These are phyloP conservation scores for Pseudognaphalium luteoalbum DNA, from an alignment of 129 eudicot genomes.

Conservation along the genomic window DNA sequence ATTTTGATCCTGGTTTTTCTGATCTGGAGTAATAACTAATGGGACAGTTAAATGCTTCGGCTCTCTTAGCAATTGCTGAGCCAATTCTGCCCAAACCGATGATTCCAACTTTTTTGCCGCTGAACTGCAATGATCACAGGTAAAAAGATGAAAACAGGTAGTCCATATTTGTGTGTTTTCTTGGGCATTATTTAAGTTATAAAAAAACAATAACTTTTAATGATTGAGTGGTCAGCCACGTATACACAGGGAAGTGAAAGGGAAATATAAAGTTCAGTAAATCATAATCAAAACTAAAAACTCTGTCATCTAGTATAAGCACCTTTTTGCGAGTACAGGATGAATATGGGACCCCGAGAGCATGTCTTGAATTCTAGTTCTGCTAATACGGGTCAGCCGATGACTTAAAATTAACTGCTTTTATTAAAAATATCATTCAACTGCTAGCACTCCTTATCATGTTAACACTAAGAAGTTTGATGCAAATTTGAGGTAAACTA, in stretches of 20 bases:
- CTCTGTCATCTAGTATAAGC: not conserved
- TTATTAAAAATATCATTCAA: not conserved
- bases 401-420: not conserved
- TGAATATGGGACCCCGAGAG: not conserved
- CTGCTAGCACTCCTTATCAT: not conserved
- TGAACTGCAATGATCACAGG: conserved; percentile 33
- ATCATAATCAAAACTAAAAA: not conserved
- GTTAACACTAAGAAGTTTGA: not conserved
- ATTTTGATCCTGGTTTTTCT: conserved; percentile 48
- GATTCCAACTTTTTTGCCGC: conserved; percentile 72
- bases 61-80: conserved; percentile 75
- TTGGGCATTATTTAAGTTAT: not conserved
- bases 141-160: not conserved
- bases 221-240: not conserved
- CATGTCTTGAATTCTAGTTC: not conserved
- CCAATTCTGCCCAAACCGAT: conserved; percentile 91
- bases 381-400: not conserved
- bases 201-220: not conserved
- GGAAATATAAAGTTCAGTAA: not conserved
- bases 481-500: not conserved
- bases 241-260: not conserved
- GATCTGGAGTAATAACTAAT: conserved; percentile 73
- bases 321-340: not conserved
- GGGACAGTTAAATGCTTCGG: conserved; percentile 77
- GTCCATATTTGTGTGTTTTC: not conserved